Percentiles rank a stretch among this genome's conserved stretches.
These are phyloP conservation scores for Blastocystis sp. DNA, from an alignment of 352 stramenopile species.

Conservation along the genomic window DNA sequence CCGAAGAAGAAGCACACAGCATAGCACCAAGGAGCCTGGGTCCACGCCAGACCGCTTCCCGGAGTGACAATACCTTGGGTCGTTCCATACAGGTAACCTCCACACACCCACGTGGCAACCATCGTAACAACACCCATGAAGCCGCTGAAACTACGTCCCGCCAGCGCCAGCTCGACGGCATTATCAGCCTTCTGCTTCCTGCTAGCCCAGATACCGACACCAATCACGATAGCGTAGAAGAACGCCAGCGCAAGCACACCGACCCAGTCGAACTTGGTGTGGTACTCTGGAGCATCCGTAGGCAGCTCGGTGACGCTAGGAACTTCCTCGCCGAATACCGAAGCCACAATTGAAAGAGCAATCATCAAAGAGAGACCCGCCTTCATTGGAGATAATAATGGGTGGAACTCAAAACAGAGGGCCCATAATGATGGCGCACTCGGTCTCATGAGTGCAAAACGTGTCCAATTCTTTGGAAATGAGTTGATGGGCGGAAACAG, in stretches of 20 bases:
- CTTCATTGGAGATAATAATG: slow-evolving; percentile 27
- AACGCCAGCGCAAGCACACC: slow-evolving; percentile 26
- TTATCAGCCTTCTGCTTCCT: slow-evolving; percentile 56
- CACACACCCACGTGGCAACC: slow-evolving; percentile 55
- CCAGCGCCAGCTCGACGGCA: slow-evolving; percentile 46
- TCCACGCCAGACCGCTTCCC: slow-evolving; percentile 46
- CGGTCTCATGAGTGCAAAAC: slow-evolving; percentile 14
- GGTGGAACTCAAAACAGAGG: neutral
- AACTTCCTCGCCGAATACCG: neutral
- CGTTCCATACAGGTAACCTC: slow-evolving; percentile 54
- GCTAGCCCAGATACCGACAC: slow-evolving; percentile 49
- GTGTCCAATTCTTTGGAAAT: too few species aligned
- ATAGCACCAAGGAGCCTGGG: slow-evolving; percentile 56
- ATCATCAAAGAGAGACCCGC: neutral
- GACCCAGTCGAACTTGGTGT: slow-evolving; percentile 12
- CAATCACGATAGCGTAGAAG: slow-evolving; percentile 53
- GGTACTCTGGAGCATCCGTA: neutral
- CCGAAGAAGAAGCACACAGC: slow-evolving; percentile 56
- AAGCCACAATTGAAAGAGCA: neutral
- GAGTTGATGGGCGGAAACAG: too few species aligned
- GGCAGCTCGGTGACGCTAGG: neutral
- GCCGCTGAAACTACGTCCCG: slow-evolving; percentile 44
- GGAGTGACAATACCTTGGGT: slow-evolving; percentile 36
- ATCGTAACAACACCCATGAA: slow-evolving; percentile 54
- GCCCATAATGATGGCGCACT: neutral